These are phyloP conservation scores for Tulasnella sp. DNA, from an alignment of 768 basidiomycete genomes.

Conservation along the genomic window DNA sequence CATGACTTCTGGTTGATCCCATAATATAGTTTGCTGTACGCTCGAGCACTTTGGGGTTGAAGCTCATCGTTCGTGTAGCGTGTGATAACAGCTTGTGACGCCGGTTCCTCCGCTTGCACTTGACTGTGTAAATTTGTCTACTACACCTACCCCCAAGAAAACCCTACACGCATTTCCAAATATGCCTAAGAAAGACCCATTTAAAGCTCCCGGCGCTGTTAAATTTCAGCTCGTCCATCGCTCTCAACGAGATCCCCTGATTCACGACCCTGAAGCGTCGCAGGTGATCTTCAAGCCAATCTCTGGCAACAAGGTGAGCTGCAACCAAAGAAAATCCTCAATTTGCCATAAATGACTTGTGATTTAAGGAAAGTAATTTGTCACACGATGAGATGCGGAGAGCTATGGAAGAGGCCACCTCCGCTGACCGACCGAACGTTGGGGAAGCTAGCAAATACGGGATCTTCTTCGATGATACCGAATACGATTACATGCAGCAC, in stretches of 20 bases:
- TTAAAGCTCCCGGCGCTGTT: constrained; percentile 76
- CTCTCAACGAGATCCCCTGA: constrained; percentile 89
- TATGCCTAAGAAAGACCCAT: constrained; percentile 78
- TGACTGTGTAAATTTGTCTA: not conserved
- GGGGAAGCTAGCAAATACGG: constrained; percentile 89
- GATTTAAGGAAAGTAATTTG: not conserved
- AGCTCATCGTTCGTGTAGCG: not conserved
- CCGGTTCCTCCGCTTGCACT: too few species aligned
- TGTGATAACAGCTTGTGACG: not conserved
- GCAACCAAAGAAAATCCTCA: not conserved
- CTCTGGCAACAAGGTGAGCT: constrained; percentile 46
- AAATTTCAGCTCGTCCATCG: constrained; percentile 97
- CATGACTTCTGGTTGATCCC: not conserved
- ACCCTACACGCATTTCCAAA: not conserved
- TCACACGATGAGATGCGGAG: not conserved
- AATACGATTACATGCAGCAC: constrained; percentile 99
- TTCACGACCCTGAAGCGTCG: constrained; percentile 83
- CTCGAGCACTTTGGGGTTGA: not conserved
- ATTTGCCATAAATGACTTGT: not conserved
- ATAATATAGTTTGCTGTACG: not conserved
- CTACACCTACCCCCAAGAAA: not conserved
- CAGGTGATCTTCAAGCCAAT: constrained; percentile 83
- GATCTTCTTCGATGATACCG: constrained; percentile 86
- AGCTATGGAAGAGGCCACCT: not conserved
- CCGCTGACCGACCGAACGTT: constrained; percentile 35